Evolutionary conservation across 208 protist genomes (phyloP).

Genomic region (Trypanosoma avium): DNA sequence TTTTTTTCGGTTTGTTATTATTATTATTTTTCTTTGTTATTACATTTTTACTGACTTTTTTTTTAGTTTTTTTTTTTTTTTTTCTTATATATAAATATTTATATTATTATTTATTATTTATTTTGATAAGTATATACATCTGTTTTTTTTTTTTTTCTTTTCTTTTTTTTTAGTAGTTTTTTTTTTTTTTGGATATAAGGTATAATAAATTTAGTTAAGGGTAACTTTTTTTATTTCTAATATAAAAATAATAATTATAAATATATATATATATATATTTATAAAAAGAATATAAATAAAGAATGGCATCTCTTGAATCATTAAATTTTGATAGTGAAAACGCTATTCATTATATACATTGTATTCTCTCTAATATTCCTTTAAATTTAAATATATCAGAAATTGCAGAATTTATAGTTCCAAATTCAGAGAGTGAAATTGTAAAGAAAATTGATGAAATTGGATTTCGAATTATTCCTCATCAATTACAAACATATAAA

Average conservation of each 20-base stretch:
- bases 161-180: constrained; percentile 14
- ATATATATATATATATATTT: too few species aligned
- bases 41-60: neutral
- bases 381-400: constrained; percentile 37
- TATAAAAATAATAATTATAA: too few species aligned
- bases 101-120: neutral
- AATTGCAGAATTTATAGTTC: constrained; percentile 48
- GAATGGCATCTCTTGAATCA: constrained; percentile 20
- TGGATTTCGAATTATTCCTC: constrained; percentile 57
- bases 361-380: constrained; percentile 49
- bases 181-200: neutral
- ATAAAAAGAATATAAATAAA: too few species aligned
- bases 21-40: neutral
- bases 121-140: too few species aligned
- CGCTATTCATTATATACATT: constrained; percentile 69
- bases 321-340: constrained; percentile 29
- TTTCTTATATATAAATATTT: constrained; percentile 7
- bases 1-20: constrained; percentile 1
- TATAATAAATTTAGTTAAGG: too few species aligned
- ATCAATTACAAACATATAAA: constrained; percentile 81
- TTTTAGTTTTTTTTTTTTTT: constrained; percentile 1
- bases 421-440: constrained; percentile 26
- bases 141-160: constrained; percentile 23
- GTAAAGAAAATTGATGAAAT: constrained; percentile 34
- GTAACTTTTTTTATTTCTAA: too few species aligned